Conservation (phyloP, 2,329 filamentous ascomycete species). For the Fusarium subtropicale region DNA sequence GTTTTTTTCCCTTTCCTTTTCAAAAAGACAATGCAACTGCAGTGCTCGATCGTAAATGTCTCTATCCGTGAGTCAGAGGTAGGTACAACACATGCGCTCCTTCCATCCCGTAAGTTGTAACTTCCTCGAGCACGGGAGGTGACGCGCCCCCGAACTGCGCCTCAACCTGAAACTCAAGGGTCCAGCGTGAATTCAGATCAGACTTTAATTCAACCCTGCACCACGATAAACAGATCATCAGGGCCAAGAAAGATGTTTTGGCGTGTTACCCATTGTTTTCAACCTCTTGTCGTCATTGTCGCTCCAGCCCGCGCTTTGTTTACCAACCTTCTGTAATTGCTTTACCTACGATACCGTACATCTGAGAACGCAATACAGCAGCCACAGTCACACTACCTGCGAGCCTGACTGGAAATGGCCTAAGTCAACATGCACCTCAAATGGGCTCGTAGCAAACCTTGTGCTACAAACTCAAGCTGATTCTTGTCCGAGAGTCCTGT, state of each 20-base stretch:
- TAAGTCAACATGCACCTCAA: slow-evolving; percentile 21
- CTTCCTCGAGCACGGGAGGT: background rate
- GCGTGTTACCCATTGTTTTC: background rate
- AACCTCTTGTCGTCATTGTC: slow-evolving; percentile 2
- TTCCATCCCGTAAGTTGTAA: background rate
- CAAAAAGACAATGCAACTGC: too few species aligned
- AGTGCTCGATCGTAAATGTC: background rate
- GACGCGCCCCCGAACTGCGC: background rate
- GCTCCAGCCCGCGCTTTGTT: slow-evolving; percentile 12
- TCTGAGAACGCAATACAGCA: slow-evolving; percentile 9
- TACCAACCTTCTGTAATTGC: slow-evolving; percentile 1
- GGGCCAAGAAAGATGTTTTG: background rate
- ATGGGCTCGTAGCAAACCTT: slow-evolving; percentile 12
- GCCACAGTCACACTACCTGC: slow-evolving; percentile 31
- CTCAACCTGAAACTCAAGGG: slow-evolving; percentile 40
- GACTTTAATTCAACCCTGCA: slow-evolving; percentile 19
- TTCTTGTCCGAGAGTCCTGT: slow-evolving; percentile 12
- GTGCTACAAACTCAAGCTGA: slow-evolving; percentile 14
- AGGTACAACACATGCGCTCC: background rate
- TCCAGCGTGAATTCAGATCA: slow-evolving; percentile 24
- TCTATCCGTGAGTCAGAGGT: background rate
- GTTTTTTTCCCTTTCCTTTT: background rate
- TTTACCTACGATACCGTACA: background rate
- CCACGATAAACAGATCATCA: slow-evolving; percentile 14
- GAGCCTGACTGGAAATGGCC: slow-evolving; percentile 8